Conservation (phyloP, 495 filamentous ascomycete species). For the Aspergillus mulundensis region DNA sequence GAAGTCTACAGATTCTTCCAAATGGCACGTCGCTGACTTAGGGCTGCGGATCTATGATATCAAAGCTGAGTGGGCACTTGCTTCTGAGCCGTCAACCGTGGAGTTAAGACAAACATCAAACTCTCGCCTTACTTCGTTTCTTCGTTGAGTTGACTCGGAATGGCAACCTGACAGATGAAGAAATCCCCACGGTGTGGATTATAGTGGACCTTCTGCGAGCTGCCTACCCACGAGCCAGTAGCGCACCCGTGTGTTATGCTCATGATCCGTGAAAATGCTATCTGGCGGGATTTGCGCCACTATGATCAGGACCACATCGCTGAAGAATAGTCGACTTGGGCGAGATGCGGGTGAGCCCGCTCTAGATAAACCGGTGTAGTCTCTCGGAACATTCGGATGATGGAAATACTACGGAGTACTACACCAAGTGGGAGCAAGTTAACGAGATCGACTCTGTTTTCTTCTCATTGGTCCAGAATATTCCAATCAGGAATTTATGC, state of each 20-base stretch:
- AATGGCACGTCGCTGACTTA: background rate
- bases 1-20: too few relatives aligned
- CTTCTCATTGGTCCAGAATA: conserved; percentile 8
- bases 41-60: too few relatives aligned
- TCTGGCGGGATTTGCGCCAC: background rate
- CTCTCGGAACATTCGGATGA: background rate
- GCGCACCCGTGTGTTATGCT: conserved; percentile 4
- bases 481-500: conserved; percentile 7
- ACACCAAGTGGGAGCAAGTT: background rate
- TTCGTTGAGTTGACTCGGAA: background rate
- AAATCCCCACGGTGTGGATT: conserved; percentile 2
- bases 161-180: conserved; percentile 3
- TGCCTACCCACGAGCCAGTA: conserved; percentile 3
- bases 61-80: too few relatives aligned
- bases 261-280: background rate
- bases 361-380: background rate
- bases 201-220: conserved; percentile 3
- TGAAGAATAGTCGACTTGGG: background rate
- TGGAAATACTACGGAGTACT: background rate
- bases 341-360: background rate
- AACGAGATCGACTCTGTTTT: background rate
- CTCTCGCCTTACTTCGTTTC: background rate
- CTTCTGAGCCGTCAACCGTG: too few relatives aligned
- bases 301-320: background rate
- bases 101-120: background rate